These are phyloP conservation scores for Alloascoidea africana DNA, from an alignment of 805 yeast species.

Conservation along the genomic window DNA sequence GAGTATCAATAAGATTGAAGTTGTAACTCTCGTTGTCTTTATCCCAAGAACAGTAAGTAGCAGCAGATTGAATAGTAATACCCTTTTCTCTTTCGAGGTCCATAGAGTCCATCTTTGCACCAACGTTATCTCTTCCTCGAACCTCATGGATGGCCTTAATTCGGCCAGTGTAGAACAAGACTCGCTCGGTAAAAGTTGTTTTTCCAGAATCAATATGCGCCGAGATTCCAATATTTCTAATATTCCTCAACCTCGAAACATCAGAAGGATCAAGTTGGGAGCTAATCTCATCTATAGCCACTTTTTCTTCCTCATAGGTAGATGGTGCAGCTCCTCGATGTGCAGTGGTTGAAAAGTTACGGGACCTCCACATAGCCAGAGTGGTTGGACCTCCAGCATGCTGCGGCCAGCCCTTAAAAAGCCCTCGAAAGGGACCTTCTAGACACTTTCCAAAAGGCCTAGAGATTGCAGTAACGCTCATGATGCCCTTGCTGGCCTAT, in stretches of 20 bases:
- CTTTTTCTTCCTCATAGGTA: slow-evolving; percentile 69
- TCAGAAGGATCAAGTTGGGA: slow-evolving; percentile 35
- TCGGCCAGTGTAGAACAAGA: slow-evolving; percentile 88
- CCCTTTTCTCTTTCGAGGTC: slow-evolving; percentile 97
- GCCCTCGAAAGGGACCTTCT: too few species aligned
- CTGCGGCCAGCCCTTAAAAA: too few species aligned
- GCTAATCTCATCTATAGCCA: slow-evolving; percentile 43
- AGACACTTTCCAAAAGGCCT: too few species aligned
- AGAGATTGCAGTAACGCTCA: too few species aligned
- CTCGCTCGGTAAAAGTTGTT: slow-evolving; percentile 96
- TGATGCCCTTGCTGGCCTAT: too few species aligned
- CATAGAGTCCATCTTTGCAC: slow-evolving; percentile 99
- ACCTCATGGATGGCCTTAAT: slow-evolving; percentile 95
- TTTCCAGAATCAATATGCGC: slow-evolving; percentile 98
- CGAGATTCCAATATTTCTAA: slow-evolving; percentile 93
- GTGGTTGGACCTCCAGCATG: too few species aligned
- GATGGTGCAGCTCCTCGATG: too few species aligned
- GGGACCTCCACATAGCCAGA: too few species aligned
- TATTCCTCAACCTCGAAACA: slow-evolving; percentile 29
- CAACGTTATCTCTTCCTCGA: slow-evolving; percentile 93
- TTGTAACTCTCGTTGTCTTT: slow-evolving; percentile 56
- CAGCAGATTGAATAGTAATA: slow-evolving; percentile 97
- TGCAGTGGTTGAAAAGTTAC: too few species aligned
- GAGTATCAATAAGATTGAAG: slow-evolving; percentile 93
- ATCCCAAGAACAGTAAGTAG: slow-evolving; percentile 95